Percentiles rank a stretch among this genome's conserved stretches.
Conservation (phyloP, 1,284 basidiomycete genomes). For the Ceratobasidium sp. region DNA sequence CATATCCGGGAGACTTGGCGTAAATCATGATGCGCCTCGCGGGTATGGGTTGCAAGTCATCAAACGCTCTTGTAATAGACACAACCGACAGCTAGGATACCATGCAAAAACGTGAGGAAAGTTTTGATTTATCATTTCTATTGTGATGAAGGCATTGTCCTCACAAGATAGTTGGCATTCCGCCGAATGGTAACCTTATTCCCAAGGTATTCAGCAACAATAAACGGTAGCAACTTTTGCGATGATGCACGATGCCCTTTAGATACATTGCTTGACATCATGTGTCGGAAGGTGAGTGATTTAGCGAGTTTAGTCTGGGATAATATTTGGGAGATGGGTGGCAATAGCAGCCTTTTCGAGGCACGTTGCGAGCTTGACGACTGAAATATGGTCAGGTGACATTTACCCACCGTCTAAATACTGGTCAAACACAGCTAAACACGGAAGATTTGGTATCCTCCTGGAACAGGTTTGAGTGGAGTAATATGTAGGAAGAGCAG, state of each 20-base stretch:
- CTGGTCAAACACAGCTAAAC: too few relatives aligned
- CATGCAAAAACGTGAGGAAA: too few relatives aligned
- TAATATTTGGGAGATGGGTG: not conserved
- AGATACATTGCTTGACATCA: not conserved
- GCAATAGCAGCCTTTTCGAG: not conserved
- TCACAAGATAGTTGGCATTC: constrained; percentile 1
- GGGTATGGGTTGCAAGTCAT: not conserved
- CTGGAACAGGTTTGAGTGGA: too few relatives aligned
- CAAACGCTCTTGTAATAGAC: not conserved
- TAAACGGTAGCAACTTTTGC: not conserved
- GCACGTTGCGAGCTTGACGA: too few relatives aligned
- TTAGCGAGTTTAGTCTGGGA: not conserved
- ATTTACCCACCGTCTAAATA: too few relatives aligned
- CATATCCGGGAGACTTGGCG: not conserved
- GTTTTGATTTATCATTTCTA: too few relatives aligned
- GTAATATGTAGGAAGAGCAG: too few relatives aligned
- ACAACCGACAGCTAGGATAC: too few relatives aligned
- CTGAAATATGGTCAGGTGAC: too few relatives aligned
- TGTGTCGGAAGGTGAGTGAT: not conserved
- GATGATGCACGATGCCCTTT: not conserved
- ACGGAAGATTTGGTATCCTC: too few relatives aligned
- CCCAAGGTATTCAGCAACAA: constrained; percentile 4
- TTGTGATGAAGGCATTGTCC: not conserved
- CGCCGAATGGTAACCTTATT: constrained; percentile 3
- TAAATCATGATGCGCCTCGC: not conserved